Percentiles rank a stretch among this genome's conserved stretches.
Evolutionary conservation across 305 asterid species (phyloP).

Genomic region (Galium porrigens): DNA sequence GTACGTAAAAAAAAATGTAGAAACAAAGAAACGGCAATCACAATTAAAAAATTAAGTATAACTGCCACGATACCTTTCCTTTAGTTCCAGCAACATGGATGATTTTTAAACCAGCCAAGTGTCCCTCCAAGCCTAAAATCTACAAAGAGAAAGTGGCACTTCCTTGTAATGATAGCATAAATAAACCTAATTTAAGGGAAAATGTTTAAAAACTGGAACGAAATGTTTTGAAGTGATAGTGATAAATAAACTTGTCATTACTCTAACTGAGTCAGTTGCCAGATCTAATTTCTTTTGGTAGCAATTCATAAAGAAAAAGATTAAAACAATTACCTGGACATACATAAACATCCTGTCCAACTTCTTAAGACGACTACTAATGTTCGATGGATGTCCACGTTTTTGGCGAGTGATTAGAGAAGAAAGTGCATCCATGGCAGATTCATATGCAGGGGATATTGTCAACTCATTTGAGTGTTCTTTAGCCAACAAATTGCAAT

Average conservation of each 20-base stretch:
- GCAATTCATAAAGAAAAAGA: not conserved
- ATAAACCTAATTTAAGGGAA: not conserved
- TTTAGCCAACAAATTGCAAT: conserved; percentile 20
- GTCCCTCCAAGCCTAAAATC: conserved; percentile 68
- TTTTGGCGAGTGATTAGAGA: conserved; percentile 57
- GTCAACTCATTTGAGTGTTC: conserved; percentile 24
- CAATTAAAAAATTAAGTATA: too few species aligned
- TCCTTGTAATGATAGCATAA: not conserved
- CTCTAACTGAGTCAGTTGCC: not conserved
- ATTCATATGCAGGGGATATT: conserved; percentile 44
- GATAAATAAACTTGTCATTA: not conserved
- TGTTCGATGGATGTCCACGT: conserved; percentile 33
- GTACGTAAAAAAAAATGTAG: not conserved
- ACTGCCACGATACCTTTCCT: conserved; percentile 57
- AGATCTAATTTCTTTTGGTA: not conserved
- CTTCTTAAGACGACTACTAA: conserved; percentile 28
- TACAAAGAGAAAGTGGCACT: conserved; percentile 26
- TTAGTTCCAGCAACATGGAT: conserved; percentile 90
- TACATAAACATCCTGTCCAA: conserved; percentile 59
- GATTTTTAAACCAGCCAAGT: conserved; percentile 43
- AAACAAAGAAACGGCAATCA: not conserved
- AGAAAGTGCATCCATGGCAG: conserved; percentile 83
- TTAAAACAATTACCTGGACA: conserved; percentile 36
- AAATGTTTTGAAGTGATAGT: too few species aligned
- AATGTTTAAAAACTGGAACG: not conserved